Percentiles rank a stretch among this genome's conserved stretches.
phyloP scores from a whole-genome alignment of 805 yeast genomes.

The Sungouiozyma ichnusensis region DNA sequence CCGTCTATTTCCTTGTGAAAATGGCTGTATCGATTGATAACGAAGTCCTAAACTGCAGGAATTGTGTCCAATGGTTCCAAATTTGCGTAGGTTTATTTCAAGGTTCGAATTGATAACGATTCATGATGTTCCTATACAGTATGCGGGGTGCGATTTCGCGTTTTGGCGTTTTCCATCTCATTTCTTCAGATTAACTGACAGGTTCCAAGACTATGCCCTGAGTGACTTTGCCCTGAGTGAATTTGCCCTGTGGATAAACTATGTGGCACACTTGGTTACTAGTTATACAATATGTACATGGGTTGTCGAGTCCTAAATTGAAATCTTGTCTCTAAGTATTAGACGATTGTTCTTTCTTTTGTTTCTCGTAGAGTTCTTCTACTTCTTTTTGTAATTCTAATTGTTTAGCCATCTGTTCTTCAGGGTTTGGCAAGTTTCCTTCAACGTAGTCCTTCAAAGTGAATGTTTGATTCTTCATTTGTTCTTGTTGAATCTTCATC shows the following conservation, averaged over 20 bases:
- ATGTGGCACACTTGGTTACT: too few species aligned
- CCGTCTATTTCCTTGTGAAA: neutral
- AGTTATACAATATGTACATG: neutral
- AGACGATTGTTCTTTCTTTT: constrained; percentile 13
- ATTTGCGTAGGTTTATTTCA: too few species aligned
- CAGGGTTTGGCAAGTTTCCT: constrained; percentile 73
- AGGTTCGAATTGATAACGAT: too few species aligned
- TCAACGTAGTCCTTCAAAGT: constrained; percentile 78
- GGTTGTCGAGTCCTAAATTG: too few species aligned
- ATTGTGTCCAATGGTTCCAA: neutral
- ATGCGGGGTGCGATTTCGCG: neutral
- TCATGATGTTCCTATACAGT: too few species aligned
- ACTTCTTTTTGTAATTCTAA: constrained; percentile 34
- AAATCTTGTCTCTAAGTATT: too few species aligned
- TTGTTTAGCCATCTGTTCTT: constrained; percentile 41
- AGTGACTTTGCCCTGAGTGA: too few species aligned
- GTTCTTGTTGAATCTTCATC: constrained; percentile 57
- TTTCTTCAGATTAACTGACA: too few species aligned
- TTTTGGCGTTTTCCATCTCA: neutral
- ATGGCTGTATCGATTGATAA: neutral
- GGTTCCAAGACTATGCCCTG: too few species aligned
- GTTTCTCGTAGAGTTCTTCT: constrained; percentile 25
- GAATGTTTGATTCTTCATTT: constrained; percentile 63
- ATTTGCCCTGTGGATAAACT: too few species aligned
- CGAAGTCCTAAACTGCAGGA: neutral